A percentile compares a stretch with the other conserved stretches of the same genome.
Evolutionary conservation across 2,329 filamentous ascomycete species (phyloP).

Genomic region (Fonsecaea monophora): DNA sequence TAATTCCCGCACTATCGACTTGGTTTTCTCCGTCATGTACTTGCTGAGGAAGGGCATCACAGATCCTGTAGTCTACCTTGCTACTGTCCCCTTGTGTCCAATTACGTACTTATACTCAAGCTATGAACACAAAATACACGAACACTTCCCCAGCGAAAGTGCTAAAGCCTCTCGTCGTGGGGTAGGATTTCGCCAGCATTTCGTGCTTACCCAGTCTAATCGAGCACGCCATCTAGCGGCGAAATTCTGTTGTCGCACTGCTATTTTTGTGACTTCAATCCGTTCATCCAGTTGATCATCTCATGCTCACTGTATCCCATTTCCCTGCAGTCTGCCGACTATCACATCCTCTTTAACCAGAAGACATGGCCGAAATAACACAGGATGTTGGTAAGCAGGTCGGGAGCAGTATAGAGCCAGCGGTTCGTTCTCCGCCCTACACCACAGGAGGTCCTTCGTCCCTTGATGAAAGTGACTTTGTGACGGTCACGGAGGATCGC

Average conservation of each 20-base stretch:
- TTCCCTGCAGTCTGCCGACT: background rate
- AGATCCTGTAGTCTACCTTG: background rate
- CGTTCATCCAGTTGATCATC: background rate
- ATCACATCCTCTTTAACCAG: background rate
- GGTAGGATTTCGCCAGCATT: background rate
- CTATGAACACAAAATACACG: background rate
- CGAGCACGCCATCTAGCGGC: conserved; percentile 17
- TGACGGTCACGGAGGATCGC: conserved; percentile 54
- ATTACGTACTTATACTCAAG: background rate
- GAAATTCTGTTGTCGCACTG: conserved; percentile 5
- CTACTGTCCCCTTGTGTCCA: background rate
- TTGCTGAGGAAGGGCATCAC: background rate
- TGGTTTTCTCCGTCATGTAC: background rate
- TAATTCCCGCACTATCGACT: background rate
- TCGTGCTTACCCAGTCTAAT: conserved; percentile 7
- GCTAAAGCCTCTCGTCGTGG: background rate
- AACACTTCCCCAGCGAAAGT: background rate
- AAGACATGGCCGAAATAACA: conserved; percentile 9
- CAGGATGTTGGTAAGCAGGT: conserved; percentile 11
- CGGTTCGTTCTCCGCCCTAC: background rate
- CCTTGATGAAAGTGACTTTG: conserved; percentile 34
- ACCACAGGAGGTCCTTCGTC: background rate
- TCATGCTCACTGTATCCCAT: background rate
- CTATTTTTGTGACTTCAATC: background rate
- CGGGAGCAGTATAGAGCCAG: background rate